A percentile compares a stretch with the other conserved stretches of the same genome.
Evolutionary conservation across 2,329 filamentous ascomycete genomes (phyloP).

Genomic region (Fusarium torreyae): DNA sequence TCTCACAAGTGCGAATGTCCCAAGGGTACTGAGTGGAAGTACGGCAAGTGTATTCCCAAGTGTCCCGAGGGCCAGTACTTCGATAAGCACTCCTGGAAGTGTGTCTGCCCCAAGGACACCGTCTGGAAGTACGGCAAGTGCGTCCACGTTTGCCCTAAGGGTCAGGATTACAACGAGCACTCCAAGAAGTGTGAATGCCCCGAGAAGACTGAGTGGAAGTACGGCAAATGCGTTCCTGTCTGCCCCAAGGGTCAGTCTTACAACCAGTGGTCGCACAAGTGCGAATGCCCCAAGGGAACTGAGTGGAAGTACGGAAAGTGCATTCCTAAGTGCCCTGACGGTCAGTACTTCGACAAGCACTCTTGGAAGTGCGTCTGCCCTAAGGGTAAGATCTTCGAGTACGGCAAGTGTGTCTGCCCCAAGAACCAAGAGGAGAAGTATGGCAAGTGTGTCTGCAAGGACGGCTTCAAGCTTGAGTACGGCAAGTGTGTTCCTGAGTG

Average conservation of each 20-base stretch:
- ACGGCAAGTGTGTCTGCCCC: constrained; percentile 26
- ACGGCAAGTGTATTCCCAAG: constrained; percentile 25
- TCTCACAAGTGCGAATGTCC: constrained; percentile 21
- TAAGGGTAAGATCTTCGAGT: constrained; percentile 24
- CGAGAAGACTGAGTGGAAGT: constrained; percentile 19
- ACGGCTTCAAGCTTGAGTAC: constrained; percentile 18
- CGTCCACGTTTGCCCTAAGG: constrained; percentile 17
- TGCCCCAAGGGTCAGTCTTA: constrained; percentile 14
- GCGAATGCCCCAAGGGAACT: constrained; percentile 13
- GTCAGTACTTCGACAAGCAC: constrained; percentile 4
- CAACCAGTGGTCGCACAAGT: constrained; percentile 1
- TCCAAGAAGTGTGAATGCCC: constrained; percentile 22
- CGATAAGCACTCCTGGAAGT: constrained; percentile 12
- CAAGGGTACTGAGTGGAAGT: constrained; percentile 20
- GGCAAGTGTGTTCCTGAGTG: constrained; percentile 27
- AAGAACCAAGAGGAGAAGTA: constrained; percentile 3
- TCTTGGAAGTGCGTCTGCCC: constrained; percentile 17
- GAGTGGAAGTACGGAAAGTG: constrained; percentile 2
- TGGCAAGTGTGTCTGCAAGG: constrained; percentile 19
- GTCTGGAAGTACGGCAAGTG: constrained; percentile 25
- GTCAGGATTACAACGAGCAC: constrained; percentile 13
- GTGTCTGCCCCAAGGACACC: constrained; percentile 31
- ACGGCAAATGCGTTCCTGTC: constrained; percentile 16
- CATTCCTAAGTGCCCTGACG: not conserved
- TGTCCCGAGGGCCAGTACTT: constrained; percentile 17